These are phyloP conservation scores for Davidsoniella australis DNA, from an alignment of 2,329 filamentous ascomycete genomes.

Conservation along the genomic window DNA sequence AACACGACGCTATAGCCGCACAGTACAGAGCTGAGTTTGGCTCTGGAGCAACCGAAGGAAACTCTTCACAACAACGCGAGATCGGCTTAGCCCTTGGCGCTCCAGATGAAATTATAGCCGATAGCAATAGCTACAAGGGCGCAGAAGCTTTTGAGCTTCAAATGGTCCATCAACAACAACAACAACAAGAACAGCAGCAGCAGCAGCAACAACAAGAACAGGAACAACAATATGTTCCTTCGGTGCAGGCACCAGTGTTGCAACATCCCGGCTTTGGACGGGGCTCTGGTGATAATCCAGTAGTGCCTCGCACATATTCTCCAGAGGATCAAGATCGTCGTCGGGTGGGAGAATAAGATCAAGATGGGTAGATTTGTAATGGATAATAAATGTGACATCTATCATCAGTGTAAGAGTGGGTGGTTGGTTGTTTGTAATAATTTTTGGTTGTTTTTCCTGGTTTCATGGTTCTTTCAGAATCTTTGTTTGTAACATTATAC, in stretches of 20 bases:
- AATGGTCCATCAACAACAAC: slow-evolving; percentile 24
- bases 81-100: slow-evolving; percentile 13
- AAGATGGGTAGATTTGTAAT: too few species aligned
- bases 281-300: slow-evolving; percentile 14
- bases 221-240: slow-evolving; percentile 7
- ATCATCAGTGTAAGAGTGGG: too few species aligned
- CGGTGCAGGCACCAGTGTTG: slow-evolving; percentile 23
- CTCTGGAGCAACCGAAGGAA: neutral
- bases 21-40: neutral
- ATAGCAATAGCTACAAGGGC: neutral
- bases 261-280: slow-evolving; percentile 31
- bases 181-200: too few species aligned
- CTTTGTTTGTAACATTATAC: too few species aligned
- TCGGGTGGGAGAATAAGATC: neutral
- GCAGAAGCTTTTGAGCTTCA: slow-evolving; percentile 33
- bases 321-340: slow-evolving; percentile 1
- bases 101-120: too few species aligned
- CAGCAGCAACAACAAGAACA: slow-evolving; percentile 8
- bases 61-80: slow-evolving; percentile 6
- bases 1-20: slow-evolving; percentile 9
- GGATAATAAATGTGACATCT: too few species aligned
- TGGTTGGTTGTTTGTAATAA: too few species aligned
- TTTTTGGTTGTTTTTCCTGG: too few species aligned
- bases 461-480: too few species aligned
- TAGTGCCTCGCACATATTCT: slow-evolving; percentile 15